These are phyloP conservation scores for Diplogelasinospora grovesii DNA, from an alignment of 495 filamentous ascomycete species.

Conservation along the genomic window DNA sequence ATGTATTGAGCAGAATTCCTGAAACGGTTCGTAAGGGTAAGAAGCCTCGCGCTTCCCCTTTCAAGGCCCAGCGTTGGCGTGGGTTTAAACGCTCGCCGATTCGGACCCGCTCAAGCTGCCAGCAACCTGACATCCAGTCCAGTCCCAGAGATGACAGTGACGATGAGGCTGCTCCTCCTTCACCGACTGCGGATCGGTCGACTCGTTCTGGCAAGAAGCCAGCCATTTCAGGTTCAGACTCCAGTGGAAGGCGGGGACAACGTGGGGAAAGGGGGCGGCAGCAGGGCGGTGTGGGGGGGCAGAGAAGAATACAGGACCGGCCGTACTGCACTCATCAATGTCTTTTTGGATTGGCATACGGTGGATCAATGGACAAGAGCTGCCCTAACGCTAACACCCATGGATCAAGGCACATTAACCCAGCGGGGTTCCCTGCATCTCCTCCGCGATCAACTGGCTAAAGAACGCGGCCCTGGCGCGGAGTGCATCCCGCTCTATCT, in stretches of 20 bases:
- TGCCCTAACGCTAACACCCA: constrained; percentile 35
- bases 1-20: constrained; percentile 27
- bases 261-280: constrained; percentile 18
- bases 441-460: constrained; percentile 24
- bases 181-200: constrained; percentile 12
- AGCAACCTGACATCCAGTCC: constrained; percentile 4
- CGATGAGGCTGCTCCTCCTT: constrained; percentile 15
- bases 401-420: constrained; percentile 18
- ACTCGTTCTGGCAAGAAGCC: constrained; percentile 9
- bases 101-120: constrained; percentile 17
- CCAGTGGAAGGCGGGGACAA: constrained; percentile 7
- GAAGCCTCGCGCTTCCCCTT: constrained; percentile 17
- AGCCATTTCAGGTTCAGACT: constrained; percentile 5
- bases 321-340: constrained; percentile 41
- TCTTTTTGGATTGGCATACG: constrained; percentile 28
- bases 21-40: constrained; percentile 21
- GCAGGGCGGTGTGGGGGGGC: constrained; percentile 4
- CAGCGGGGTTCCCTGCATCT: constrained; percentile 19
- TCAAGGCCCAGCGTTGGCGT: constrained; percentile 22
- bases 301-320: constrained; percentile 19
- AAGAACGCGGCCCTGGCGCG: constrained; percentile 23
- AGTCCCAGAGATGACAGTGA: constrained; percentile 10
- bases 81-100: constrained; percentile 23
- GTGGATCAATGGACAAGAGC: constrained; percentile 27
- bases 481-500: constrained; percentile 35